Evolutionary conservation across 108 stramenopile species (phyloP), one percentile per base, ranked within the genome.

Genomic region (Conticribra weissflogii): DNA sequence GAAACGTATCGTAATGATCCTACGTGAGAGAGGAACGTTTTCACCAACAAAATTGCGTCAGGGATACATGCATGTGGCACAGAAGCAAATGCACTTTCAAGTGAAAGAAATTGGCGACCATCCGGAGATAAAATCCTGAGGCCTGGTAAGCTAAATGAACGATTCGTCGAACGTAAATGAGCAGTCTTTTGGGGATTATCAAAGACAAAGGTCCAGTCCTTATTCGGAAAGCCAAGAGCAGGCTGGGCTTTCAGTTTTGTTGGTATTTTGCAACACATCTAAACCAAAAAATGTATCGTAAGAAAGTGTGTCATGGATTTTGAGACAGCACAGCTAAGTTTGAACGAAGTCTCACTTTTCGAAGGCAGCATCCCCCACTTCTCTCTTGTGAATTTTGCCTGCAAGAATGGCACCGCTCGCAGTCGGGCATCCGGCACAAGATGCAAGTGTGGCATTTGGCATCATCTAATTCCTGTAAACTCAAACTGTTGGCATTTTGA

Each of bases 181-280:
- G 27, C 5, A 16, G 12, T 22, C 25, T 41, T 41, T 15, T 56
- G 66, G 9, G 79, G 79, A 58, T 76, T 69, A 33, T 76, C 71
- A 50, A 76, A 81, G 19, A 62, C 63, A 54, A 71, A 81, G 18
- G 57, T 53, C 79, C 79, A 81, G 44, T 49, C 44, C 8, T 52
- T 2, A 16, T 21, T 25, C 0, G 79, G 79, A 36, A 81, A 71
- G 2, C 79, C 79, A n/a, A 71, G 33, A 19, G 59, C 46, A 0
- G 58, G 51, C 32, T 79, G 66, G 15, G 57, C 29, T 58, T 79
- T 79, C 21, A 57, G 24, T 27, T 75, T 52, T 12, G 68, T 63
- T 61, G 73, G 74, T n/a, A 79, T 61, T 14, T 53, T 62, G 53
- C 78, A 79, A 30, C 78, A 79, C 51, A 68, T 68, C 78, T 79